These are phyloP conservation scores for Albatrellus ellisii DNA, from an alignment of 768 basidiomycete species.

Conservation along the genomic window DNA sequence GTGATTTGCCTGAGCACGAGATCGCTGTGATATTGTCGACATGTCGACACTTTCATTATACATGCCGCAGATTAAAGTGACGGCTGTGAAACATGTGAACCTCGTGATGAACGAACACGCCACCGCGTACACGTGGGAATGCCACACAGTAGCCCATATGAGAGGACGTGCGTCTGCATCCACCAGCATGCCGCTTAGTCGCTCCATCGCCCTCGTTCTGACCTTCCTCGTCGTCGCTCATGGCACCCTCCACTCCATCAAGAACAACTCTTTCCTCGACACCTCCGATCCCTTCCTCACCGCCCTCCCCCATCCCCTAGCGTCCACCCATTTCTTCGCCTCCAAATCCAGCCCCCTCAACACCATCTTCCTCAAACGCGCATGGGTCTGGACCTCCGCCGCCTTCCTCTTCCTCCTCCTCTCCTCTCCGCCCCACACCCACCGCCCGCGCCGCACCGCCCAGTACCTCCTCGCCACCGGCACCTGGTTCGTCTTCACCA, in stretches of 20 bases:
- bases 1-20: too few relatives aligned
- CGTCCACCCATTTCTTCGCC: slow-evolving; percentile 59
- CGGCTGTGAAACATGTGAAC: too few relatives aligned
- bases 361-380: slow-evolving; percentile 75
- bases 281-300: slow-evolving; percentile 70
- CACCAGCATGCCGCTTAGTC: slow-evolving; percentile 3
- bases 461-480: slow-evolving; percentile 48
- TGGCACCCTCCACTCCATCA: slow-evolving; percentile 56
- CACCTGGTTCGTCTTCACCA: slow-evolving; percentile 64
- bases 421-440: slow-evolving; percentile 32
- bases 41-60: too few relatives aligned
- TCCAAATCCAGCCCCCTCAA: slow-evolving; percentile 75
- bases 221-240: slow-evolving; percentile 35
- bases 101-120: too few relatives aligned
- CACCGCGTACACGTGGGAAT: too few relatives aligned
- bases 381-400: slow-evolving; percentile 83
- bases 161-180: too few relatives aligned
- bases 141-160: too few relatives aligned
- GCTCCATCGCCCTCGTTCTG: slow-evolving; percentile 21
- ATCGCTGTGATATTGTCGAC: too few relatives aligned
- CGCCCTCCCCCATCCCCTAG: slow-evolving; percentile 54
- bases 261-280: slow-evolving; percentile 62
- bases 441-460: neutral
- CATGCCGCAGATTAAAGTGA: too few relatives aligned
- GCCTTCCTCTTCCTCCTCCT: slow-evolving; percentile 47